Conservation (phyloP, 2,329 filamentous ascomycete species). For the Periconia sp. region DNA sequence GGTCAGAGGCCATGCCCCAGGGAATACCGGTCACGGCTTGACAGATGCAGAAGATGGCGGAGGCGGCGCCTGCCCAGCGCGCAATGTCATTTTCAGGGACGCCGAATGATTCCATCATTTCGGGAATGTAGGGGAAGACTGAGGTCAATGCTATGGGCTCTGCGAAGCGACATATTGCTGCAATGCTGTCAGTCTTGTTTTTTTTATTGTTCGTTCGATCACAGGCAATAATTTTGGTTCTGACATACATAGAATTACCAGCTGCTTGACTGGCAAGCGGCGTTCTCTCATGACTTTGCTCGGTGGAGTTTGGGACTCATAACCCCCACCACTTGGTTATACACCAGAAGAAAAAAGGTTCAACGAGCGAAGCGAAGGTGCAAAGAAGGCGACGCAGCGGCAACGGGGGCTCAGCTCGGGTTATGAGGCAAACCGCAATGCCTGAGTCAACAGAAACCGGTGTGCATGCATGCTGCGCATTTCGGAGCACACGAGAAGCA, state of each 20-base stretch:
- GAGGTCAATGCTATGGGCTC: constrained; percentile 93
- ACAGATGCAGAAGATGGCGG: constrained; percentile 78
- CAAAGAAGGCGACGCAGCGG: too few relatives aligned
- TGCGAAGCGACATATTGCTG: constrained; percentile 89
- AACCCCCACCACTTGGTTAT: too few relatives aligned
- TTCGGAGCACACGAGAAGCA: too few relatives aligned
- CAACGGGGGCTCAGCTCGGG: too few relatives aligned
- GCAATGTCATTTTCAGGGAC: constrained; percentile 48
- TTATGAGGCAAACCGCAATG: too few relatives aligned
- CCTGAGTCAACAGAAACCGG: too few relatives aligned
- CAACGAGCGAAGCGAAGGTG: constrained; percentile 1
- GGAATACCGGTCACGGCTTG: constrained; percentile 84
- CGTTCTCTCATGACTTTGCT: constrained; percentile 42
- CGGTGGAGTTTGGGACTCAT: too few relatives aligned
- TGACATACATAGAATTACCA: constrained; percentile 45
- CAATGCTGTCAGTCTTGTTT: constrained; percentile 10
- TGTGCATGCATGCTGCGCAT: too few relatives aligned
- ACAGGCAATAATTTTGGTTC: background rate
- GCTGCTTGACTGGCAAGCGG: constrained; percentile 47
- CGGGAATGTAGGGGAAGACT: constrained; percentile 91
- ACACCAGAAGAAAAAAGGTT: background rate
- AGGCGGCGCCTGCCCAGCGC: constrained; percentile 85
- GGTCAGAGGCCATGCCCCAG: constrained; percentile 85
- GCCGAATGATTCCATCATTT: constrained; percentile 50
- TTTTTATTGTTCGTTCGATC: background rate